These are phyloP conservation scores for Yueomyces sp. DNA, from an alignment of 805 yeast species.

Conservation along the genomic window DNA sequence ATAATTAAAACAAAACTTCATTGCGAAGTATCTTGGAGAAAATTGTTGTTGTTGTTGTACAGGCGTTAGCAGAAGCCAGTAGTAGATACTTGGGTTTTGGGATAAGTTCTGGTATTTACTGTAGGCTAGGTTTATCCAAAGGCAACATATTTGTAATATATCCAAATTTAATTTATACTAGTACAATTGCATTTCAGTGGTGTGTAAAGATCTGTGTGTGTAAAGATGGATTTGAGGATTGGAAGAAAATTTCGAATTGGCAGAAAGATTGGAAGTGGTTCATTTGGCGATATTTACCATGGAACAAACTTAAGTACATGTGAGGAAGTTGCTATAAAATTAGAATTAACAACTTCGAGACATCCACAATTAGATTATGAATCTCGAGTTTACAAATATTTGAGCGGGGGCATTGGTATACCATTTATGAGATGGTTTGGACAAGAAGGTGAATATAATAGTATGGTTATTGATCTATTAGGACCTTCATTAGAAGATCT, in stretches of 20 bases:
- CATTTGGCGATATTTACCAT: conserved; percentile 92
- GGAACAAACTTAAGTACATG: conserved; percentile 91
- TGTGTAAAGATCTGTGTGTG: too few relatives aligned
- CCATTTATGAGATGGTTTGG: conserved; percentile 97
- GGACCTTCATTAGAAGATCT: conserved; percentile 94
- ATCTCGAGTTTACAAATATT: conserved; percentile 86
- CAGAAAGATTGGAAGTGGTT: conserved; percentile 91
- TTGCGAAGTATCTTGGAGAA: too few relatives aligned
- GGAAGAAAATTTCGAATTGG: conserved; percentile 93
- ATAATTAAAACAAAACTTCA: too few relatives aligned
- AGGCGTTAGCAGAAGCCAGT: too few relatives aligned
- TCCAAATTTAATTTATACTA: too few relatives aligned
- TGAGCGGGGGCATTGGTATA: conserved; percentile 94
- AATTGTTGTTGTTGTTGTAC: too few relatives aligned
- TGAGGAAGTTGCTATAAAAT: conserved; percentile 93
- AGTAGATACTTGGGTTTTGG: too few relatives aligned
- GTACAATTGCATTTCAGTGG: too few relatives aligned
- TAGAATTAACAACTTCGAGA: conserved; percentile 79
- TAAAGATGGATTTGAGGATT: conserved; percentile 32
- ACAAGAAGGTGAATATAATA: conserved; percentile 90
- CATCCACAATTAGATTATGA: conserved; percentile 97
- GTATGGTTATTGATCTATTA: conserved; percentile 88
- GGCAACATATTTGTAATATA: too few relatives aligned
- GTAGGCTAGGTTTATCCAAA: too few relatives aligned
- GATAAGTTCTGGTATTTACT: too few relatives aligned